A percentile compares a stretch with the other conserved stretches of the same genome.
These are phyloP conservation scores for Cordia subcordata DNA, from an alignment of 257 asterid genomes.

Conservation along the genomic window DNA sequence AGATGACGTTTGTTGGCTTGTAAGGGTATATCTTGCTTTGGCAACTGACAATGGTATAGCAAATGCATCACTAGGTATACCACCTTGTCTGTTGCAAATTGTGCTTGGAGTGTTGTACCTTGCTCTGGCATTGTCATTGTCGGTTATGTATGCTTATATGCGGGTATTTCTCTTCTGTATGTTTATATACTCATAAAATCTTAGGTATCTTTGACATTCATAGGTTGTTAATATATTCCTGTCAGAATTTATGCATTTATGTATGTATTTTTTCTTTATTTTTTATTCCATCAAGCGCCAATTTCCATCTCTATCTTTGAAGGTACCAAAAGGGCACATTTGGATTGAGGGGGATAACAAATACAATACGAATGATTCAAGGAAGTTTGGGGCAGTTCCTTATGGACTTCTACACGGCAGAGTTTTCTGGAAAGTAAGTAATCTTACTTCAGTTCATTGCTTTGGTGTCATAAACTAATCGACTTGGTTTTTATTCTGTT, in stretches of 20 bases:
- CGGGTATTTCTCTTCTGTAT: no score
- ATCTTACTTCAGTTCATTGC: neutral
- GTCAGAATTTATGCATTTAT: neutral
- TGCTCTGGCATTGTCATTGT: no score
- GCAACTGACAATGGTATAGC: neutral
- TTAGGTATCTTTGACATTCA: no score
- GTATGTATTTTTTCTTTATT: neutral
- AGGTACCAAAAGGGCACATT: conserved; percentile 83
- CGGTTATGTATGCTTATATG: no score
- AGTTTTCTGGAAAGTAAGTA: conserved; percentile 50
- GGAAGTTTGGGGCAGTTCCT: conserved; percentile 75
- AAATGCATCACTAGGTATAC: neutral
- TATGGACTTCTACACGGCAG: conserved; percentile 55
- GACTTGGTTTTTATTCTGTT: neutral
- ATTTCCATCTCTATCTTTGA: conserved; percentile 1
- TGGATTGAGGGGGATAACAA: conserved; percentile 81
- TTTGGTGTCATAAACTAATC: neutral
- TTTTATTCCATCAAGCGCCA: conserved; percentile 1
- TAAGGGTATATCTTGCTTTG: neutral
- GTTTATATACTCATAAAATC: no score
- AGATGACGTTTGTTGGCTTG: neutral
- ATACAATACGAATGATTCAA: conserved; percentile 50
- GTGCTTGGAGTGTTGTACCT: no score
- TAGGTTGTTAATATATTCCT: no score
- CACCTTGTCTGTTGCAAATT: neutral